Evolutionary conservation across 805 yeast genomes (phyloP).

Genomic region (Starmerella powellii): DNA sequence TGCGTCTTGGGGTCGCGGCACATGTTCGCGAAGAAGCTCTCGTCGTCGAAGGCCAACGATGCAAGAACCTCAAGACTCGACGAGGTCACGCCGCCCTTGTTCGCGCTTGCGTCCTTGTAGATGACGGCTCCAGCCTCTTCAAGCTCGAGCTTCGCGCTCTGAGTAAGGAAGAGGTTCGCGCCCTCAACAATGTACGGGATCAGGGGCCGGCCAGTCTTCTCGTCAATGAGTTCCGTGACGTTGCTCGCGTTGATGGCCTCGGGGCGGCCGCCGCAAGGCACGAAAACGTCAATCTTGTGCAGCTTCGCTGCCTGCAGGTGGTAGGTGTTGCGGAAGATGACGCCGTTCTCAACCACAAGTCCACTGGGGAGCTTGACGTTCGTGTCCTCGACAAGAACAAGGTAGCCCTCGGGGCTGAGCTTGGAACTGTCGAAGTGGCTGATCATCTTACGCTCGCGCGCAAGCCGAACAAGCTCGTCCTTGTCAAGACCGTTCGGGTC

Average conservation of each 20-base stretch:
- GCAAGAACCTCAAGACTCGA: constrained; percentile 92
- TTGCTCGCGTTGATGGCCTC: constrained; percentile 84
- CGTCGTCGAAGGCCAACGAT: constrained; percentile 80
- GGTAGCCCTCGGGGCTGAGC: constrained; percentile 64
- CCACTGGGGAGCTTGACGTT: constrained; percentile 74
- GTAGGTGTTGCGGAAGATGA: constrained; percentile 79
- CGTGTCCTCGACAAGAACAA: constrained; percentile 73
- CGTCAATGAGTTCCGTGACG: constrained; percentile 59
- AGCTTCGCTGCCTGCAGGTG: constrained; percentile 62
- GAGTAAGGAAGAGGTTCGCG: constrained; percentile 90
- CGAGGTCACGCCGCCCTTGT: constrained; percentile 97
- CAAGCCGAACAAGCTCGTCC: constrained; percentile 63
- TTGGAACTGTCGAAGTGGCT: constrained; percentile 52
- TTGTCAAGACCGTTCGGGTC: constrained; percentile 86
- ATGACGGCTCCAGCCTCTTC: constrained; percentile 80
- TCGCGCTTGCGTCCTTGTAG: constrained; percentile 92
- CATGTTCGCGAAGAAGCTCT: constrained; percentile 67
- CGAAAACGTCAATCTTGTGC: constrained; percentile 66
- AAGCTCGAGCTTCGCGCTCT: constrained; percentile 74
- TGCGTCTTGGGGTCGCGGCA: constrained; percentile 42
- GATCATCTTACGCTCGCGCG: constrained; percentile 64
- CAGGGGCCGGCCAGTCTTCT: constrained; percentile 54
- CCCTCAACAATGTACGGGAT: constrained; percentile 93
- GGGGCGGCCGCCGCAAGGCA: constrained; percentile 99
- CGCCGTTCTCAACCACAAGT: constrained; percentile 62